A percentile compares a stretch with the other conserved stretches of the same genome.
Conservation (phyloP, 805 yeast species). For the Saturnispora quitensis region DNA sequence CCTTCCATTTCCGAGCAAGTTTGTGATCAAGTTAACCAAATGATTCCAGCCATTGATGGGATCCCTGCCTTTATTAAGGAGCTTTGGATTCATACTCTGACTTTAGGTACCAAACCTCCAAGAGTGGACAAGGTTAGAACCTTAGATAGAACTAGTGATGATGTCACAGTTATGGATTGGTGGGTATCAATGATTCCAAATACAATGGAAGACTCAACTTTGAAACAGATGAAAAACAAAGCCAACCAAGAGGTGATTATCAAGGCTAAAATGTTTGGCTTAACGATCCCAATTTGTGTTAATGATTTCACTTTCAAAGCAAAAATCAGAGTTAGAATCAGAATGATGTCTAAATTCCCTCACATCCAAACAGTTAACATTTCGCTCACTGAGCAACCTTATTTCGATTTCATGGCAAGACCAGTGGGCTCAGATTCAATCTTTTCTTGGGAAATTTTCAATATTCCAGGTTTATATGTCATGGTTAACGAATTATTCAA, state of each 20-base stretch:
- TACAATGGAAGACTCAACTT: conserved; percentile 72
- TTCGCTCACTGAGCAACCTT: conserved; percentile 77
- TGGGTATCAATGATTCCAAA: conserved; percentile 88
- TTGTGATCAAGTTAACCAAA: conserved; percentile 76
- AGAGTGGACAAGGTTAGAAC: conserved; percentile 87
- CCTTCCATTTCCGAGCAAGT: conserved; percentile 84
- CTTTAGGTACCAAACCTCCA: conserved; percentile 93
- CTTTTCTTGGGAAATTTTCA: conserved; percentile 80
- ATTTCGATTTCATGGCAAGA: conserved; percentile 73
- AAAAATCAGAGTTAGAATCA: conserved; percentile 67
- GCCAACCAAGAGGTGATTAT: conserved; percentile 77
- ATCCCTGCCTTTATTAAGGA: conserved; percentile 77
- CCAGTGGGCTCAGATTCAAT: conserved; percentile 69
- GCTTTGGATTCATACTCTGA: conserved; percentile 79
- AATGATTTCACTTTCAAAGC: conserved; percentile 74
- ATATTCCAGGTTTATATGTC: conserved; percentile 79
- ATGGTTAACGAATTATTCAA: conserved; percentile 77
- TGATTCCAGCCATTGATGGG: conserved; percentile 59
- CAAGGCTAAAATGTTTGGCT: conserved; percentile 74
- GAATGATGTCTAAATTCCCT: conserved; percentile 86
- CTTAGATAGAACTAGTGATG: conserved; percentile 79
- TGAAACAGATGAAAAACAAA: conserved; percentile 73
- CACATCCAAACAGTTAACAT: conserved; percentile 88
- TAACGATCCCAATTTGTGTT: conserved; percentile 70
- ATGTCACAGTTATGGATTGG: conserved; percentile 98